Percentiles rank a stretch among this genome's conserved stretches.
Conservation (phyloP, 2,329 filamentous ascomycete species). For the Neurospora sp. region DNA sequence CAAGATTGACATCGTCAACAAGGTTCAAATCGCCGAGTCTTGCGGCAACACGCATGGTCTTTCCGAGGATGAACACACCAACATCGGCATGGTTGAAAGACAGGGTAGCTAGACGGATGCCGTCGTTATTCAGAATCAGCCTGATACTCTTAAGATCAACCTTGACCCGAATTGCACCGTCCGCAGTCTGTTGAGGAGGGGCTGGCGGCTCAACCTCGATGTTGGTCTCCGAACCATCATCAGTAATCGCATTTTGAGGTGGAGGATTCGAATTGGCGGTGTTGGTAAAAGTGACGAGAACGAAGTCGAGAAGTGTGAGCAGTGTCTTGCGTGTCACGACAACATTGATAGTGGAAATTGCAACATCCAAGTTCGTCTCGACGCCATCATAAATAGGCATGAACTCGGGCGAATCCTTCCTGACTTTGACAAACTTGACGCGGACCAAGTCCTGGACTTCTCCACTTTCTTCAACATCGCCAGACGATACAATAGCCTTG, state of each 20-base stretch:
- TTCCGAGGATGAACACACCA: slow-evolving; percentile 76
- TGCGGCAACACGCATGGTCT: slow-evolving; percentile 78
- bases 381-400: slow-evolving; percentile 85
- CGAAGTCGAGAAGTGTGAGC: slow-evolving; percentile 85
- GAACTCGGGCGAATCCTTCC: slow-evolving; percentile 85
- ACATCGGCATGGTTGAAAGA: slow-evolving; percentile 89
- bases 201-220: slow-evolving; percentile 27
- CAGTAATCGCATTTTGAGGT: slow-evolving; percentile 27
- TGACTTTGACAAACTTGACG: slow-evolving; percentile 84
- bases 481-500: slow-evolving; percentile 92
- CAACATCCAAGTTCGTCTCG: slow-evolving; percentile 83
- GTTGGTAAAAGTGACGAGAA: slow-evolving; percentile 80
- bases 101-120: slow-evolving; percentile 83
- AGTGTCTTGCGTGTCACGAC: slow-evolving; percentile 90
- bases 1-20: slow-evolving; percentile 87
- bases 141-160: slow-evolving; percentile 88
- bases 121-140: slow-evolving; percentile 94
- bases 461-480: slow-evolving; percentile 59
- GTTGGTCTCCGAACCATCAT: slow-evolving; percentile 30
- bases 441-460: slow-evolving; percentile 74
- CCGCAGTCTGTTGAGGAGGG: slow-evolving; percentile 30
- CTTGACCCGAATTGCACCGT: slow-evolving; percentile 83
- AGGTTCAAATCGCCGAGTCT: slow-evolving; percentile 80
- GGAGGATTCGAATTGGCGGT: slow-evolving; percentile 26
- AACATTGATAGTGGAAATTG: slow-evolving; percentile 90